Base-by-base conservation (phyloP, 2,329 filamentous ascomycete species). In the Apiospora aurea region DNA sequence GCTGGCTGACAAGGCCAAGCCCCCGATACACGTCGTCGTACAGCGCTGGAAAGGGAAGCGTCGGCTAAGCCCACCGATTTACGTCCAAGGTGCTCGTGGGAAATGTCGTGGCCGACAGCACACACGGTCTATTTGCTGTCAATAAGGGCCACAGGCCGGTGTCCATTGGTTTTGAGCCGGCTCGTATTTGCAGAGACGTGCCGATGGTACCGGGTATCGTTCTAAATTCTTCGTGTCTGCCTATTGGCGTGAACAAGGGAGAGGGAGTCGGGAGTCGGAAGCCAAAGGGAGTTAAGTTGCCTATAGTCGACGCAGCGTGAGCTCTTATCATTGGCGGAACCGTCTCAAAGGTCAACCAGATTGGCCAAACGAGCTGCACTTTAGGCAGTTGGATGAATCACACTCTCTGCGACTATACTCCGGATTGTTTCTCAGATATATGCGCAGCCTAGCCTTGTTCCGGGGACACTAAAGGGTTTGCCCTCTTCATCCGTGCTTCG, bases 251-350 rank as follows among this genome's bases (percentile, higher is more conserved):
- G 34, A 38, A 38, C 34, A 43, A 43, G 13, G 41, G 41, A 14
- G 26, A 57, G 26, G 51, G 49, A 24, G 13, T 6, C 11, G 34
- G 21, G 57, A 41, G 57, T 64, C 57, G 57, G 21, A n/a, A 29
- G 29, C 38, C 57, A 64, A 41, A 64, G 57, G 57, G 57, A 64
- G 57, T n/a, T 24, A 34, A 64, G 57, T n/a, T 24, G 57, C 57
- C 57, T 64, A 64, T 64, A 64, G 57, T 64, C 57, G 57, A 38
- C 18, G 57, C 41, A 64, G 57, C 18, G 34, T 64, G 57, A 38
- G 34, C 21, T 38, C 4, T 64, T 64, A 41, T 41, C 57, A 64
- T 64, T 64, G 53, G 53, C 53, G 53, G 53, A 61, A 38, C 16
- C 53, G 29, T 38, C 26, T 11, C 53, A 21, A 61, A 61, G 8